These are phyloP conservation scores for Casuarina glauca DNA, from an alignment of 306 rosid species.

Conservation along the genomic window DNA sequence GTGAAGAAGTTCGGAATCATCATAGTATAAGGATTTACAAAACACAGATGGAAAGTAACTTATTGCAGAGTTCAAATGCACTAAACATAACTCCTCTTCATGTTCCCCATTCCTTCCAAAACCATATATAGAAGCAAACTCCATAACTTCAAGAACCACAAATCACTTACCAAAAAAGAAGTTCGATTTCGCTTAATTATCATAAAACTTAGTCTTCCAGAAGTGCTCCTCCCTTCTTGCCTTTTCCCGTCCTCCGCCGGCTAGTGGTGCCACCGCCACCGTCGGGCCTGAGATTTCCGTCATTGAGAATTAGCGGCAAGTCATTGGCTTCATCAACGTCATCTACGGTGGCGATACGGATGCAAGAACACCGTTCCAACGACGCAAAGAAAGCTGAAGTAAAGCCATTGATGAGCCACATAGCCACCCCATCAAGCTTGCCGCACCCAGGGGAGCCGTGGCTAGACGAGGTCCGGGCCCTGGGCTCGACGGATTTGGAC, in stretches of 20 bases:
- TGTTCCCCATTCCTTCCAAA: slow-evolving; percentile 20
- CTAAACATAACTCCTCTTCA: slow-evolving; percentile 6
- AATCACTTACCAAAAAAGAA: slow-evolving; percentile 38
- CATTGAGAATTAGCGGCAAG: slow-evolving; percentile 66
- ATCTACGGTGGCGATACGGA: slow-evolving; percentile 66
- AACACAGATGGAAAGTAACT: neutral
- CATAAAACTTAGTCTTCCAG: slow-evolving; percentile 14
- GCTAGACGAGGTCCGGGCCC: slow-evolving; percentile 36
- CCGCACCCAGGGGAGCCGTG: slow-evolving; percentile 45
- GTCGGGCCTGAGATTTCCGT: slow-evolving; percentile 55
- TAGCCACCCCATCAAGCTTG: slow-evolving; percentile 68
- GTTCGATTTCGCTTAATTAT: neutral
- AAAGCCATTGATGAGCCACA: slow-evolving; percentile 74
- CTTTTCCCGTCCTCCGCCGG: slow-evolving; percentile 53
- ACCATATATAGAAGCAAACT: slow-evolving; percentile 29
- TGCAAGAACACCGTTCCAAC: slow-evolving; percentile 68
- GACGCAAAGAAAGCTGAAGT: slow-evolving; percentile 70
- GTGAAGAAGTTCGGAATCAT: neutral
- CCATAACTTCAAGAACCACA: slow-evolving; percentile 20
- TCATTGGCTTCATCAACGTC: slow-evolving; percentile 62
- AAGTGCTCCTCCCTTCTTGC: slow-evolving; percentile 38
- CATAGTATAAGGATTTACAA: neutral
- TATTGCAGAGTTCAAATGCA: slow-evolving; percentile 18
- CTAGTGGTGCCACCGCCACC: slow-evolving; percentile 29
- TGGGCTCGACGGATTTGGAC: slow-evolving; percentile 36